phyloP scores from a whole-genome alignment of 2,329 filamentous ascomycete genomes.

The Diaporthe caulivora region DNA sequence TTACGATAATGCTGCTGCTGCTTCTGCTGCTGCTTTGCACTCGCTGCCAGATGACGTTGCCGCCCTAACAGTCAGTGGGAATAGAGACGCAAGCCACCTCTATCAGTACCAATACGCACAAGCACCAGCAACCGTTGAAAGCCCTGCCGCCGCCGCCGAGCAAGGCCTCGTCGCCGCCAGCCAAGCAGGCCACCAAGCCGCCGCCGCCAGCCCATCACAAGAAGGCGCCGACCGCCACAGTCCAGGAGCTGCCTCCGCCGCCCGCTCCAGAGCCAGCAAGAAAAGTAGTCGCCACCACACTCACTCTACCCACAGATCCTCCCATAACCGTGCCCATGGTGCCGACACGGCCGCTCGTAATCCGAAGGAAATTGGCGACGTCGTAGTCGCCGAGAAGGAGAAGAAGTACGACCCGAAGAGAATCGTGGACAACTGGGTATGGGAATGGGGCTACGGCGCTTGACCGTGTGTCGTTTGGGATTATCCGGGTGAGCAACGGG shows the following conservation, averaged over 20 bases:
- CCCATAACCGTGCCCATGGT: constrained; percentile 28
- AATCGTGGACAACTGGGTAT: constrained; percentile 37
- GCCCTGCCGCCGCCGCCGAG: constrained; percentile 3
- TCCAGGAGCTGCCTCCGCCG: constrained; percentile 20
- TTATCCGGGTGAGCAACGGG: neutral
- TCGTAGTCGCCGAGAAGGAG: constrained; percentile 32
- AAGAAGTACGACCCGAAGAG: constrained; percentile 34
- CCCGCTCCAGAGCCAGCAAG: constrained; percentile 29
- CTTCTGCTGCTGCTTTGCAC: neutral
- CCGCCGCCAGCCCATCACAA: constrained; percentile 12
- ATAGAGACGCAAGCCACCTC: constrained; percentile 26
- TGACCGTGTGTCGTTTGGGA: neutral
- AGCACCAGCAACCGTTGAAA: constrained; percentile 15
- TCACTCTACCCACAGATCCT: constrained; percentile 23
- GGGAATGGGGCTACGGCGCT: constrained; percentile 25
- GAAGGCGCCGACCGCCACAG: constrained; percentile 4
- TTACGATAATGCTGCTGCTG: constrained; percentile 10
- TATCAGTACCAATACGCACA: constrained; percentile 6
- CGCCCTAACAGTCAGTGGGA: constrained; percentile 29
- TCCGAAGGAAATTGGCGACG: constrained; percentile 33
- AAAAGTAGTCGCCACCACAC: constrained; percentile 27
- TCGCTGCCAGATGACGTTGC: constrained; percentile 13
- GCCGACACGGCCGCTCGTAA: constrained; percentile 31
- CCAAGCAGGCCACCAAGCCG: constrained; percentile 1
- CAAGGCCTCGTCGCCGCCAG: constrained; percentile 2